Percentiles rank a stretch among this genome's conserved stretches.
Evolutionary conservation across 768 basidiomycete genomes (phyloP).

Genomic region (Panaeolus cyanescens): DNA sequence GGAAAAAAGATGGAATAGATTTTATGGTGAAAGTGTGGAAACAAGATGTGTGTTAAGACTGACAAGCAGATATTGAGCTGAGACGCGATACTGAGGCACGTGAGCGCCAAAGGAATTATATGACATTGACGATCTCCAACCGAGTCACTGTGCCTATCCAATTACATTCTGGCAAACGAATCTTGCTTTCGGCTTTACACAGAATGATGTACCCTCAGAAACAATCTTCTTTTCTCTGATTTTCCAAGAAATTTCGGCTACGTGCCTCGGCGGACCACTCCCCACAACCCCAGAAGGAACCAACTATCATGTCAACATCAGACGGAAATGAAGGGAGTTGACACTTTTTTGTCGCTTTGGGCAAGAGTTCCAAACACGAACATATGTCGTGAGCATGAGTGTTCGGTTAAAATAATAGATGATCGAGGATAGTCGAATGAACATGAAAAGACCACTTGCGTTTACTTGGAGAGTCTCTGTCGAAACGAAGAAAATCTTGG

Average conservation of each 20-base stretch:
- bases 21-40: conserved; percentile 19
- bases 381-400: no score
- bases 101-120: conserved; percentile 22
- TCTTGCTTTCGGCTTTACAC: background rate
- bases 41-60: conserved; percentile 17
- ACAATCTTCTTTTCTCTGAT: background rate
- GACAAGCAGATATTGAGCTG: conserved; percentile 12
- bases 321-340: background rate
- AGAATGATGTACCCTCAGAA: background rate
- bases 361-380: background rate
- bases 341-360: background rate
- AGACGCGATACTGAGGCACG: conserved; percentile 28
- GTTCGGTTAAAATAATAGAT: no score
- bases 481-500: no score
- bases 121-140: background rate
- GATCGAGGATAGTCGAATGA: no score
- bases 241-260: background rate
- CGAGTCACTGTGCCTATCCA: background rate
- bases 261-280: background rate
- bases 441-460: no score
- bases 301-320: background rate
- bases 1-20: conserved; percentile 13
- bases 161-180: background rate
- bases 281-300: background rate
- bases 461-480: no score